A percentile compares a stretch with the other conserved stretches of the same genome.
Evolutionary conservation across 352 stramenopile genomes (phyloP).

Genomic region (Pythium oligandrum): DNA sequence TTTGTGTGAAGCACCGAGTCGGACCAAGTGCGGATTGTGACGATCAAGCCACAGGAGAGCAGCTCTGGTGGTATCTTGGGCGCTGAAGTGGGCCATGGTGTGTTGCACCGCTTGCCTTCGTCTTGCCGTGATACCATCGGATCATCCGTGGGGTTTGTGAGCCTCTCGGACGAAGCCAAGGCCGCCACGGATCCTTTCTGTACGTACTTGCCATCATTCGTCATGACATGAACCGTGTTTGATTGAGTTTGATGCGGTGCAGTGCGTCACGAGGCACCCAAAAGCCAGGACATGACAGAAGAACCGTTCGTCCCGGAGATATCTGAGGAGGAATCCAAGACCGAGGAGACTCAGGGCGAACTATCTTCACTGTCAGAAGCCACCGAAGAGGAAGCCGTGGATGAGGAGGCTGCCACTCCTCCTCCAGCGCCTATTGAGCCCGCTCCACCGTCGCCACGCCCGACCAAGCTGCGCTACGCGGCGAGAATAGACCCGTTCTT

Average conservation of each 20-base stretch:
- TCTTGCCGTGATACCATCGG: conserved; percentile 48
- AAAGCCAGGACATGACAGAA: no score
- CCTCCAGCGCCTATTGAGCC: no score
- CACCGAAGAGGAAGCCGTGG: no score
- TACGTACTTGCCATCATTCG: conserved; percentile 22
- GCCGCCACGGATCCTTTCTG: conserved; percentile 78
- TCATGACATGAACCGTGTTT: not conserved
- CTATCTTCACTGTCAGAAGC: no score
- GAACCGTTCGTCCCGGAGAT: no score
- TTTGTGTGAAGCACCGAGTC: conserved; percentile 52
- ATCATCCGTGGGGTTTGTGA: conserved; percentile 76
- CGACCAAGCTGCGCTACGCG: conserved; percentile 16
- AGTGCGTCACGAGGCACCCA: no score
- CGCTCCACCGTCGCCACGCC: no score
- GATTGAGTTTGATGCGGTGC: conserved; percentile 2
- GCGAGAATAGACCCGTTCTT: conserved; percentile 59
- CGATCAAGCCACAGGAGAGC: conserved; percentile 65
- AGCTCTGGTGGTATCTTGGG: conserved; percentile 94
- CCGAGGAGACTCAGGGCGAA: no score
- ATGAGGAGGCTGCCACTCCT: no score
- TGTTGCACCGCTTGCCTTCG: conserved; percentile 92
- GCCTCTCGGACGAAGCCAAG: conserved; percentile 55
- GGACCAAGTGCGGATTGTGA: conserved; percentile 92
- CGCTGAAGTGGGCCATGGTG: conserved; percentile 94
- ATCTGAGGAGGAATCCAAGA: no score